Evolutionary conservation across 2,329 filamentous ascomycete genomes (phyloP), one percentile per base, ranked within the genome.

Genomic region (Trichoderma polysporum): DNA sequence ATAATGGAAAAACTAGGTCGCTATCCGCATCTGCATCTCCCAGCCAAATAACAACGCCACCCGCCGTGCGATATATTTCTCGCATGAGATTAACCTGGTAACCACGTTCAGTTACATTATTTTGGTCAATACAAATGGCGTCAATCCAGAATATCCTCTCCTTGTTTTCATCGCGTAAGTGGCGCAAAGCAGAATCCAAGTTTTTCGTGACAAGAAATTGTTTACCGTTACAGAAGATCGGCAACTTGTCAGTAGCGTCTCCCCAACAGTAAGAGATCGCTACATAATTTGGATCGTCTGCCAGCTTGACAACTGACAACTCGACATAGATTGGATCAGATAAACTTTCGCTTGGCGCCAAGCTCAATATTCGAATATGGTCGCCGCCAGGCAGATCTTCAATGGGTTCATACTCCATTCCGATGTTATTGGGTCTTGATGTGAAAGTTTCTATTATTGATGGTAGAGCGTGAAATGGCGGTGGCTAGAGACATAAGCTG

Each of bases 51-150:
- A 68, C 45, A 13, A 70, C 69, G 6, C 35, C 25, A 13, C 5
- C 22, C 9, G 70, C 68, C 9, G 31, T 33, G 25, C 35, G 19
- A 53, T 50, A 37, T 8, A 33, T 54, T 10, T 67, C 8, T 22
- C 53, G 47, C 58, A 67, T 67, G 39, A 64, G 50, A 22, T 22
- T 29, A 17, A 67, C 66, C 15, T 67, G 50, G 19, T 53, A 37
- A 10, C 57, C 66, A 10, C 66, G 59, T 41, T 67, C 58, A 22
- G 15, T 31, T 9, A 27, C 10, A 25, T 58, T 27, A 29, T 64
- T 64, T 31, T 67, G 69, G 49, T 69, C 65, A 52, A 70, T 68
- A 37, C 69, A 70, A 9, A 70, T 57, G 45, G 68, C 69, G 27
- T 70, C 69, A 19, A 70, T 45, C 69, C 68, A 71, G 3, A 67